A percentile compares a stretch with the other conserved stretches of the same genome.
Evolutionary conservation across 2,329 filamentous ascomycete species (phyloP).

Genomic region (Metarhizium brunneum): DNA sequence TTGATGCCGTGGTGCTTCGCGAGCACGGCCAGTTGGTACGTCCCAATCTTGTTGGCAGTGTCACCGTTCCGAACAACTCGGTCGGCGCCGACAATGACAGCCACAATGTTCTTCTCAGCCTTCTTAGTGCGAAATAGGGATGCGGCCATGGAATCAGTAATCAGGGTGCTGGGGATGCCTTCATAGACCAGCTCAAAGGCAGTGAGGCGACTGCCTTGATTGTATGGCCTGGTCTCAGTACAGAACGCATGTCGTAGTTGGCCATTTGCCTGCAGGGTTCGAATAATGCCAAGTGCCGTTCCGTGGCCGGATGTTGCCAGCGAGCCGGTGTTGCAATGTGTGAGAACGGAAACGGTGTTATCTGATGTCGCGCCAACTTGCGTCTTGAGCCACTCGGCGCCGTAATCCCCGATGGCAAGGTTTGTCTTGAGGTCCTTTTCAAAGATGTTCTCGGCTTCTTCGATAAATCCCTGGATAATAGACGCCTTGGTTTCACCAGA

Average conservation of each 20-base stretch:
- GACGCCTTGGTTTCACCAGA: slow-evolving; percentile 35
- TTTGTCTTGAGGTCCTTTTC: slow-evolving; percentile 83
- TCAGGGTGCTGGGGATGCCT: slow-evolving; percentile 77
- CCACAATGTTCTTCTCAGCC: slow-evolving; percentile 59
- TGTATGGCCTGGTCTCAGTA: slow-evolving; percentile 95
- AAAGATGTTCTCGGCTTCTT: slow-evolving; percentile 77
- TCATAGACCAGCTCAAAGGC: slow-evolving; percentile 97
- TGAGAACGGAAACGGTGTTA: slow-evolving; percentile 66
- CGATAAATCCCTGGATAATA: slow-evolving; percentile 63
- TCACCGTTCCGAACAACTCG: slow-evolving; percentile 94
- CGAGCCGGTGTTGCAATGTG: slow-evolving; percentile 96
- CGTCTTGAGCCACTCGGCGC: slow-evolving; percentile 70
- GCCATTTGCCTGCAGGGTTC: slow-evolving; percentile 59
- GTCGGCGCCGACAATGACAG: slow-evolving; percentile 90
- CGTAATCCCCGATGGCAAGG: slow-evolving; percentile 70
- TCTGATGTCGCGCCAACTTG: slow-evolving; percentile 41
- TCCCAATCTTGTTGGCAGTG: slow-evolving; percentile 97
- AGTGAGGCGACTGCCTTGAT: slow-evolving; percentile 90
- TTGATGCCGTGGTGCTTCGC: slow-evolving; percentile 82
- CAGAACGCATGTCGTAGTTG: slow-evolving; percentile 80
- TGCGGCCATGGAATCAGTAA: slow-evolving; percentile 95
- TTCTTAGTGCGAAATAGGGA: slow-evolving; percentile 63
- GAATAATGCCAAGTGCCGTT: slow-evolving; percentile 88
- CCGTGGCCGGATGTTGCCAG: slow-evolving; percentile 97
- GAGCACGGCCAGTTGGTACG: slow-evolving; percentile 85